Percentiles rank a stretch among this genome's conserved stretches.
Evolutionary conservation across 371 early-diverging fungal species (phyloP).

Genomic region (Mortierella sp.): DNA sequence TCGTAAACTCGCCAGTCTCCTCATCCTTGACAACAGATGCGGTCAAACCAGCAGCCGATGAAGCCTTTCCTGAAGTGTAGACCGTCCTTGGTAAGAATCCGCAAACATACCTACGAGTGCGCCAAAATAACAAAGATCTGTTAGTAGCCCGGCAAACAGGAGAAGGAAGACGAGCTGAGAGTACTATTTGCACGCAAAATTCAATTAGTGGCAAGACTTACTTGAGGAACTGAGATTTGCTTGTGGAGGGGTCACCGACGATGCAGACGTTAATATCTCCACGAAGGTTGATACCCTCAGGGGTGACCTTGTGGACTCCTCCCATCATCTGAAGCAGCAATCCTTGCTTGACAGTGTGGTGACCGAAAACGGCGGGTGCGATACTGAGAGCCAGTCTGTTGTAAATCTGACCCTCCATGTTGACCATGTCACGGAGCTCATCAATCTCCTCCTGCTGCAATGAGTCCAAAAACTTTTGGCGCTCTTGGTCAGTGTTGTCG

Average conservation of each 20-base stretch:
- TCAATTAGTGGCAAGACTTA: slow-evolving; percentile 43
- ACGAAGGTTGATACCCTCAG: slow-evolving; percentile 95
- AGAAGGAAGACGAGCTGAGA: background rate
- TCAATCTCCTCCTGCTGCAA: slow-evolving; percentile 82
- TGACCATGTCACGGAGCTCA: slow-evolving; percentile 82
- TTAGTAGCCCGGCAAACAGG: no score
- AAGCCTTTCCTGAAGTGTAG: slow-evolving; percentile 99
- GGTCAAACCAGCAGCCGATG: slow-evolving; percentile 99
- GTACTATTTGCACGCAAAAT: background rate
- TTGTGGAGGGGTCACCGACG: slow-evolving; percentile 99
- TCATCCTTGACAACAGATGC: slow-evolving; percentile 99
- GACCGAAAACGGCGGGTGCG: slow-evolving; percentile 98
- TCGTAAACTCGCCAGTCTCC: slow-evolving; percentile 99
- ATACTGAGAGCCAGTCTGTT: slow-evolving; percentile 85
- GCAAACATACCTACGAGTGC: slow-evolving; percentile 79
- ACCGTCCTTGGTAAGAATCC: slow-evolving; percentile 93
- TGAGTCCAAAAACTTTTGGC: slow-evolving; percentile 69
- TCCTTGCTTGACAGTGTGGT: slow-evolving; percentile 98
- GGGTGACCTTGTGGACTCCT: slow-evolving; percentile 95
- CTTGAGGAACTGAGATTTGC: slow-evolving; percentile 98
- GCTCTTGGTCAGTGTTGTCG: slow-evolving; percentile 71
- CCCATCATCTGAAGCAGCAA: slow-evolving; percentile 97
- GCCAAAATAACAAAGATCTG: background rate
- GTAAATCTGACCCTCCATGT: slow-evolving; percentile 71
- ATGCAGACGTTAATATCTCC: slow-evolving; percentile 99